Base-by-base conservation (phyloP, 352 stramenopile genomes). In the Phytophthora pini region DNA sequence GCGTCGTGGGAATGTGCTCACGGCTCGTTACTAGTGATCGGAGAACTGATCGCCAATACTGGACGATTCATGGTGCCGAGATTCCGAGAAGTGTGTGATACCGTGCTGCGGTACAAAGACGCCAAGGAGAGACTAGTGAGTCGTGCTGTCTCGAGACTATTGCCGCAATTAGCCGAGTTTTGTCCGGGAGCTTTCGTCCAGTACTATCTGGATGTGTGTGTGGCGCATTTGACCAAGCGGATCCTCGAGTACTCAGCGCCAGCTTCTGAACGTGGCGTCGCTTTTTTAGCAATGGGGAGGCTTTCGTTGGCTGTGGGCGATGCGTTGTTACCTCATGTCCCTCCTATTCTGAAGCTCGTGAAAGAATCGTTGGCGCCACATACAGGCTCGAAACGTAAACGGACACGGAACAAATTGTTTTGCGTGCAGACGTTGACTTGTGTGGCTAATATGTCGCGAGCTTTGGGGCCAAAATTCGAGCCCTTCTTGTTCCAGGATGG, bases 41-140 rank as follows among this genome's bases (percentile, higher is more conserved):
- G 88, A 27, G 94, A 98, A 52, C 87, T 99, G 58, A 79, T 99
- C 29, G 80, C 97, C 9, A 91, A 98, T 68, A 98, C 97, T 4
- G 87, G 94, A 1, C 74, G 86, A n/a, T 99, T 99, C 70, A 98
- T 99, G 87, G 78, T 99, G 29, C 97, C 97, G 7, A 87, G 97
- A 5, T 99, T 98, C 70, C 93, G 97, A 54, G 95, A 99, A 84
- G 84, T 98, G 17, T 99, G 97, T 54, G 81, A 94, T 44, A 97
- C 92, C 5, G 94, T 99, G 2, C 64, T 99, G 44, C 77, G 87
- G 8, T 98, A 98, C 74, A 96, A 94, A 32, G 82, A 98, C 48
- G 78, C 83, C 13, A 98, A 97, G 59, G 81, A 93, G 40, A 88
- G 87, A 48, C 77, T 93, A 7, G 83, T 99, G 45, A 95, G 73